Percentiles rank a stretch among this genome's conserved stretches.
Conservation (phyloP, 2,329 filamentous ascomycete species). For the Lizonia empirigonia region DNA sequence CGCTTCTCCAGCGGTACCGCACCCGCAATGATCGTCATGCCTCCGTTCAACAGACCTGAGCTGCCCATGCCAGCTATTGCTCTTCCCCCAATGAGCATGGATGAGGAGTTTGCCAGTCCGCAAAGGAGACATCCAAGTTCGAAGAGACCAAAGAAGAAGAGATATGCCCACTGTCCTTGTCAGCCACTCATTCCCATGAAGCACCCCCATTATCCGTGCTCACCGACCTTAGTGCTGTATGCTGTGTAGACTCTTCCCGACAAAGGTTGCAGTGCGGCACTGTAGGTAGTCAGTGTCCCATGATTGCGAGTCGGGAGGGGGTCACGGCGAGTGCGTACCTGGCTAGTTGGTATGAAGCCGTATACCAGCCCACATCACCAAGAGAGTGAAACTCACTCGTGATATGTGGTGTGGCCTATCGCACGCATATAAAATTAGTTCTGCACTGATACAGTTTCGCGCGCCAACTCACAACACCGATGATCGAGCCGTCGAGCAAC, state of each 20-base stretch:
- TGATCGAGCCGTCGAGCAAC: not conserved
- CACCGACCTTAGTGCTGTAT: too few species aligned
- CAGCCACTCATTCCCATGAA: too few species aligned
- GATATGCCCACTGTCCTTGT: too few species aligned
- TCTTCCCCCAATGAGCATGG: conserved; percentile 18
- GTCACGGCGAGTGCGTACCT: too few species aligned
- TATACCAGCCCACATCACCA: too few species aligned
- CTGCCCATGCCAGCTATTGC: conserved; percentile 20
- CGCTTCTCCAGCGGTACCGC: not conserved
- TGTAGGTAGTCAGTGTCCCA: too few species aligned
- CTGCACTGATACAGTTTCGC: not conserved
- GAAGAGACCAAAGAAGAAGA: not conserved
- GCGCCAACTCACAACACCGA: not conserved
- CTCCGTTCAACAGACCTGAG: conserved; percentile 18
- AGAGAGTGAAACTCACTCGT: not conserved
- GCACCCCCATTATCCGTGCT: too few species aligned
- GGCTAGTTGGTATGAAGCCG: too few species aligned
- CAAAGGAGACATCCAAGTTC: not conserved
- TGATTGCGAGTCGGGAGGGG: too few species aligned
- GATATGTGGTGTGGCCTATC: not conserved
- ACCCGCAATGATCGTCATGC: not conserved
- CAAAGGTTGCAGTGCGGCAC: not conserved
- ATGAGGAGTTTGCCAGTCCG: not conserved
- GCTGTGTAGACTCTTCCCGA: not conserved
- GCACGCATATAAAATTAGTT: too few species aligned